These are phyloP conservation scores for Mortierella sp. DNA, from an alignment of 371 early-diverging fungal species.

Conservation along the genomic window DNA sequence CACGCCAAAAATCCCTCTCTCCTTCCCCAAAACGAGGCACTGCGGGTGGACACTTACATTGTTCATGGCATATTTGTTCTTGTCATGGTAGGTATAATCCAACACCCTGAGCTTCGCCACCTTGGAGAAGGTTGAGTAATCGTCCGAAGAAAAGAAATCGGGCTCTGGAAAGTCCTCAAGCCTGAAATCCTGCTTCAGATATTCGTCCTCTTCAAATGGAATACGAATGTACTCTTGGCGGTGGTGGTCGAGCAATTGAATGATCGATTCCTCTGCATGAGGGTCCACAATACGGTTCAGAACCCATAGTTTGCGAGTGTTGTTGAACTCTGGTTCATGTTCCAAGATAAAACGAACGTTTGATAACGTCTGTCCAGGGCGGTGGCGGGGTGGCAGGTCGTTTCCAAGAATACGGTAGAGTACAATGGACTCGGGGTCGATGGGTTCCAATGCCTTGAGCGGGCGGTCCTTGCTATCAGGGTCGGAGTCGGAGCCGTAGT, in stretches of 20 bases:
- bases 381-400: conserved; percentile 77
- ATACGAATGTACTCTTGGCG: conserved; percentile 68
- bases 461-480: background rate
- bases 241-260: conserved; percentile 63
- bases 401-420: conserved; percentile 79
- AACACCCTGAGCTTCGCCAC: conserved; percentile 69
- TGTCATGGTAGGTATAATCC: conserved; percentile 76
- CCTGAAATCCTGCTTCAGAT: conserved; percentile 68
- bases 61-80: conserved; percentile 81
- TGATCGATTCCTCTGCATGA: conserved; percentile 66
- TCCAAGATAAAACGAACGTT: conserved; percentile 76
- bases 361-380: conserved; percentile 72
- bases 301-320: conserved; percentile 72
- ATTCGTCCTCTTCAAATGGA: conserved; percentile 69
- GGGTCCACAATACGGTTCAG: conserved; percentile 74
- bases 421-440: conserved; percentile 62
- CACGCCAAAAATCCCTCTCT: too few relatives aligned
- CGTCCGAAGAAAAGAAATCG: conserved; percentile 74
- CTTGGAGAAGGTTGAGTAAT: conserved; percentile 68
- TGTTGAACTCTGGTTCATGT: conserved; percentile 70
- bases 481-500: conserved; percentile 9
- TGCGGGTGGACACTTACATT: too few relatives aligned
- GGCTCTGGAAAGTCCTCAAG: conserved; percentile 74
- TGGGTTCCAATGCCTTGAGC: background rate
- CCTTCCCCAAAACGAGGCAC: conserved; percentile 16